phyloP scores from a whole-genome alignment of 1,284 basidiomycete species.

The Polyporus tsugae region DNA sequence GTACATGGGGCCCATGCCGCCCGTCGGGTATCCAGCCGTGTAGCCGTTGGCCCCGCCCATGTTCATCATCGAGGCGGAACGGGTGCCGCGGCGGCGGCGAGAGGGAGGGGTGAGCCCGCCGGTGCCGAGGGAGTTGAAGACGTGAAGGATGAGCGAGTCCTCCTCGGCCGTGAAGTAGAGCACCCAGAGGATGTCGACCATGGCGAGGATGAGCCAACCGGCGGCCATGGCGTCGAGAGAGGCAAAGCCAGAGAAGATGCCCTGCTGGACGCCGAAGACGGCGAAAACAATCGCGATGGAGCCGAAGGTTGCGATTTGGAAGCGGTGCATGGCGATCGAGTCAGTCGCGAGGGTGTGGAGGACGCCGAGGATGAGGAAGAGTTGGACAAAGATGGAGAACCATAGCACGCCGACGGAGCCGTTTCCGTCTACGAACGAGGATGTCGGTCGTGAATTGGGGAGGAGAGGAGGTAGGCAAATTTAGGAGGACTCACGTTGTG shows the following conservation, averaged over 20 bases:
- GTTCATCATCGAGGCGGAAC: conserved; percentile 65
- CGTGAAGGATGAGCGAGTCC: conserved; percentile 82
- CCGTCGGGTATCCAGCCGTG: conserved; percentile 54
- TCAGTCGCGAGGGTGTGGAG: conserved; percentile 86
- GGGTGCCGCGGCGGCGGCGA: conserved; percentile 67
- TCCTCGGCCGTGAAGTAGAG: conserved; percentile 97
- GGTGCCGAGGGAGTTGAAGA: conserved; percentile 89
- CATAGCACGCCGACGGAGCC: conserved; percentile 75
- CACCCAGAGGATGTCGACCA: conserved; percentile 94
- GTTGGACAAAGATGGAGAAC: conserved; percentile 93
- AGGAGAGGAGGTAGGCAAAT: background rate
- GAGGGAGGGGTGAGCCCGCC: conserved; percentile 86
- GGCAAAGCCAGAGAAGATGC: conserved; percentile 62
- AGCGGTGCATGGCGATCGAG: conserved; percentile 84
- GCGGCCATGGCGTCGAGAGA: conserved; percentile 85
- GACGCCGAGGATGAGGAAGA: conserved; percentile 84
- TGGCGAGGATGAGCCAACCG: conserved; percentile 92
- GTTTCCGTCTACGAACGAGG: conserved; percentile 48
- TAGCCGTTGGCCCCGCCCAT: conserved; percentile 71
- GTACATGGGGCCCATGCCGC: conserved; percentile 65
- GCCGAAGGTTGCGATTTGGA: conserved; percentile 90
- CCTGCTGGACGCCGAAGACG: conserved; percentile 77
- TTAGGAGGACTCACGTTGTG: conserved; percentile 58
- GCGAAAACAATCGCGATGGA: conserved; percentile 90
- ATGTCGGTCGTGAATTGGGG: conserved; percentile 7